Evolutionary conservation across 441 rosid genomes (phyloP), one percentile per base, ranked within the genome.

Genomic region (Hura crepitans): DNA sequence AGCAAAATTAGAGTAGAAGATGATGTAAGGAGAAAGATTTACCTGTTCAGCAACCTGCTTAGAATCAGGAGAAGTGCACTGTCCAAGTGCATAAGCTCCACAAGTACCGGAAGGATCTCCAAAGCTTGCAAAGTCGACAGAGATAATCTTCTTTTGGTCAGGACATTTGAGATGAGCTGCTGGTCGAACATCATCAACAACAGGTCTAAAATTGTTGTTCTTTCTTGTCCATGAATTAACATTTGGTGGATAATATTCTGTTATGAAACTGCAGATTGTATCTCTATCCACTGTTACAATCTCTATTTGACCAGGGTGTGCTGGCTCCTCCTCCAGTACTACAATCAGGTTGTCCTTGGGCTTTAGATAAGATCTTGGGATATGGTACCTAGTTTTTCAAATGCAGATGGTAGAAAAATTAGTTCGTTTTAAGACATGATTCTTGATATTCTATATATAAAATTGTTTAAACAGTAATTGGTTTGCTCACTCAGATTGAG

Each of bases 401-500:
- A 11, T 10, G 1, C 4, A 14, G n/a, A 3, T 6, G 5, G 9
- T 11, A 20, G 43, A 42, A 15, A 12, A 8, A 15, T 25, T 25
- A 54, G 33, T 56, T 39, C 33, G 9, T 33, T 33, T n/a, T 18
- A 42, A 42, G 46, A 11, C 3, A 42, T 2, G 12, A 42, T 49
- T 23, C 0, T 0, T 30, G 14, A 0, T 55, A 17, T 39, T 39
- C 4, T 15, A 6, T 50, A n/a, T n/a, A n/a, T n/a, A n/a, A n/a
- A n/a, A n/a, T 2, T 53, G 28, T 0, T 20, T 6, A 20, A 4
- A 42, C 12, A 53, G 6, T 18, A 22, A 9, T 20, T 2, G 9
- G 22, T 20, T 56, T 61, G 70, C 91, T 67, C 81, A 89, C 85
- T 91, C 98, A 10, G 79, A 51, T 80, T 96, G 98, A 27, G 97